Evolutionary conservation across 2,329 filamentous ascomycete genomes (phyloP).

Genomic region (Alternaria ethzedia): DNA sequence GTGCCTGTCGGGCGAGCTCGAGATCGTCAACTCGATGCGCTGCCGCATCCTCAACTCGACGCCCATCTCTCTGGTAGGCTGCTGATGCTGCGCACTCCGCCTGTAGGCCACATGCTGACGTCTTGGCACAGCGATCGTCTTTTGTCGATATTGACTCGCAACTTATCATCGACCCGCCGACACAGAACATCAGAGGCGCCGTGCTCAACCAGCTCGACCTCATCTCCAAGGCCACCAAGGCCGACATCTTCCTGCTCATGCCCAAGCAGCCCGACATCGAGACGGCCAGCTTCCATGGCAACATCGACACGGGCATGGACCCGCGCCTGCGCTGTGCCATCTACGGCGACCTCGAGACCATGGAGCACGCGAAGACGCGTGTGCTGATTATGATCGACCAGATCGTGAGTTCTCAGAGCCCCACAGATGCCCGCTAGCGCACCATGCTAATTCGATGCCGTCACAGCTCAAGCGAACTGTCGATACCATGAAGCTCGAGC

Average conservation of each 20-base stretch:
- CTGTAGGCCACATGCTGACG: conserved; percentile 30
- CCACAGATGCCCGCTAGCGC: conserved; percentile 30
- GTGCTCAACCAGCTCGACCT: conserved; percentile 87
- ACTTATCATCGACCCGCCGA: conserved; percentile 78
- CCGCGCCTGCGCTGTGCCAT: conserved; percentile 92
- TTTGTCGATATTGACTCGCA: conserved; percentile 92
- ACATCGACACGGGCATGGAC: conserved; percentile 79
- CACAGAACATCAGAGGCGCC: conserved; percentile 71
- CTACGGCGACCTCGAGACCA: conserved; percentile 92
- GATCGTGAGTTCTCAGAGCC: conserved; percentile 66
- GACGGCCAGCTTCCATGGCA: conserved; percentile 75
- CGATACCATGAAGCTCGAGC: conserved; percentile 80
- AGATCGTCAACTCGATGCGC: conserved; percentile 86
- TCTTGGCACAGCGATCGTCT: conserved; percentile 74
- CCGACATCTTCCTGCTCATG: conserved; percentile 94
- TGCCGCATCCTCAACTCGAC: conserved; percentile 90
- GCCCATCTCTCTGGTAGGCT: conserved; percentile 85
- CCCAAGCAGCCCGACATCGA: conserved; percentile 84
- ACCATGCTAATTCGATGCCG: conserved; percentile 44
- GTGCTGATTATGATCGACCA: conserved; percentile 97
- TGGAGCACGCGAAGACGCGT: conserved; percentile 95
- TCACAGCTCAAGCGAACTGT: conserved; percentile 73
- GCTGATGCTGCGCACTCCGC: conserved; percentile 6
- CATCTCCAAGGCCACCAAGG: conserved; percentile 85
- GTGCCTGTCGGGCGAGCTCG: conserved; percentile 85